Percentiles rank a stretch among this genome's conserved stretches.
phyloP scores from a whole-genome alignment of 1,284 basidiomycete genomes.

The Cutaneotrichosporon curvatum region DNA sequence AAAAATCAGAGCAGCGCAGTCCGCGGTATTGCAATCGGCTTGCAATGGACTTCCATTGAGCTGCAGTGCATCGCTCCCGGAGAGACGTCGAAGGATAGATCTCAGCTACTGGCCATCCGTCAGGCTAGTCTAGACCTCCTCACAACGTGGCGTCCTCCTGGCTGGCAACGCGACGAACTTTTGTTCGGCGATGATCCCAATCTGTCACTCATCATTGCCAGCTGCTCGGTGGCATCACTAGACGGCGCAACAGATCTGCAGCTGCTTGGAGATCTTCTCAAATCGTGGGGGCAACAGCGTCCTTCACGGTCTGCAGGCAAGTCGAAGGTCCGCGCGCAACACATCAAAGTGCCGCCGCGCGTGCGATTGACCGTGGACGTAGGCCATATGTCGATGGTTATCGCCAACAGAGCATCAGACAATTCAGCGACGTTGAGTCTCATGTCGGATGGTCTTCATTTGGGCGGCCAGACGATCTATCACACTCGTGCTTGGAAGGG shows the following conservation, averaged over 20 bases:
- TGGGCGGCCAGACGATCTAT: not conserved
- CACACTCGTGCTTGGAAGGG: not conserved
- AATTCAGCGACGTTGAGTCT: conserved; percentile 29
- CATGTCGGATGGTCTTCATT: conserved; percentile 26
- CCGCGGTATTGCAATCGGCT: conserved; percentile 26
- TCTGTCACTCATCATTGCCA: conserved; percentile 27
- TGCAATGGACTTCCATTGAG: conserved; percentile 28
- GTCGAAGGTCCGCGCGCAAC: not conserved
- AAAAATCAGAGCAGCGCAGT: conserved; percentile 22
- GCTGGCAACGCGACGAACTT: conserved; percentile 32
- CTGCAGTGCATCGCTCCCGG: conserved; percentile 31
- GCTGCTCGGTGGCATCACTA: conserved; percentile 27
- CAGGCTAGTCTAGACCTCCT: conserved; percentile 32
- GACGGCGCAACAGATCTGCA: conserved; percentile 34
- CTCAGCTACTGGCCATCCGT: conserved; percentile 29
- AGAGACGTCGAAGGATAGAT: conserved; percentile 22
- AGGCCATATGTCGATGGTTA: conserved; percentile 25
- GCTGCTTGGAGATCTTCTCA: conserved; percentile 26
- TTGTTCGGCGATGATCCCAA: conserved; percentile 39
- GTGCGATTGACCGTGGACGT: conserved; percentile 31
- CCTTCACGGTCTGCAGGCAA: not conserved
- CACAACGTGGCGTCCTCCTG: conserved; percentile 35
- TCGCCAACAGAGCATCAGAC: conserved; percentile 29
- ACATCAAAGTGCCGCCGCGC: conserved; percentile 17
- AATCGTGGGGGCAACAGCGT: not conserved